Evolutionary conservation across 768 basidiomycete species (phyloP), one percentile per base, ranked within the genome.

Genomic region (Butyriboletus loyo): DNA sequence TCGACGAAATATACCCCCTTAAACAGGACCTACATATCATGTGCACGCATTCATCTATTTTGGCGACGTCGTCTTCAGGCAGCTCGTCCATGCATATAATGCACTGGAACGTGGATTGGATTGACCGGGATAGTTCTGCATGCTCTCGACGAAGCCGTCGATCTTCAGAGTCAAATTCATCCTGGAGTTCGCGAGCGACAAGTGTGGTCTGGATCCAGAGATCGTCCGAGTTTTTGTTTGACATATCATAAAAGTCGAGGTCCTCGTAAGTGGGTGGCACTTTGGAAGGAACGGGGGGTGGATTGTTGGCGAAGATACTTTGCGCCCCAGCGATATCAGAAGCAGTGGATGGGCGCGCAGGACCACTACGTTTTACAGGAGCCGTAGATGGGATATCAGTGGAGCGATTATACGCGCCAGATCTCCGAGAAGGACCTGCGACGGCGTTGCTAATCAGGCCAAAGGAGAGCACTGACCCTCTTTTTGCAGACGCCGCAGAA

Each of bases 11-110:
- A 46, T 79, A 76, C 5, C 53, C 55, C 49, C 63, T 68, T 44
- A 85, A 54, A 59, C 86, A 87, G 2, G 68, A 61, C 45, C 80
- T 71, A 64, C 86, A 87, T 61, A 80, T 79, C 15, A 53, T 54
- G 59, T 87, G 85, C 11, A 57, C 56, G 55, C 85, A 87, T 2
- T 27, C 64, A 9, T 67, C 72, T 15, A 83, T 59, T n/a, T 57
- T 59, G 19, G 78, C 73, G 14, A 77, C 70, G 36, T 68, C 58
- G 41, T 80, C 77, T 38, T 73, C 70, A 0, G 75, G 70, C 38
- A 71, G 62, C 2, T 72, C 62, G 14, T 87, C 85, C 53, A 80
- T 62, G 63, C 86, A 87, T 34, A 87, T 72, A 9, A 71, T 69
- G 57, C 86, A 87, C 36, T 73, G 64, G 52, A 84, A 85, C n/a